Conservation (phyloP, 768 basidiomycete species). For the Podaxis sp. region DNA sequence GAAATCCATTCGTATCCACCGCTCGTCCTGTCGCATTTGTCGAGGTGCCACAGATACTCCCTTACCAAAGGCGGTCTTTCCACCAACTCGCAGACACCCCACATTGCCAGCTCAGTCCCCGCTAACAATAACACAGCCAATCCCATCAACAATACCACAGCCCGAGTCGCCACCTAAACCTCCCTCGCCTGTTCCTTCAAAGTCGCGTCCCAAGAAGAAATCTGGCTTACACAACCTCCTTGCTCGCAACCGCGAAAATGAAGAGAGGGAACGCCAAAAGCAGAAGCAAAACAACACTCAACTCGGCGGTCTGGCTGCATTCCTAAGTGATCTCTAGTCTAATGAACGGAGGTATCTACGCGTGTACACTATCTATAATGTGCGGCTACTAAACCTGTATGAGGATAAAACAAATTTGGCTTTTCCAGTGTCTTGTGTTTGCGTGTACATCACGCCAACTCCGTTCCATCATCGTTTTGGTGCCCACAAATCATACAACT, state of each 20-base stretch:
- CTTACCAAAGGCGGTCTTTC: background rate
- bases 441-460: background rate
- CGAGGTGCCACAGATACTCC: background rate
- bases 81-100: conserved; percentile 6
- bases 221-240: conserved; percentile 60
- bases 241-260: conserved; percentile 50
- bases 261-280: conserved; percentile 31
- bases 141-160: background rate
- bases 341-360: conserved; percentile 8
- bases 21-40: conserved; percentile 15
- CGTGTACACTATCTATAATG: conserved; percentile 1
- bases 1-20: conserved; percentile 11
- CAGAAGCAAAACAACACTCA: conserved; percentile 21
- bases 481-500: conserved; percentile 76
- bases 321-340: conserved; percentile 37
- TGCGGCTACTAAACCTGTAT: background rate
- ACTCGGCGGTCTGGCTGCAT: conserved; percentile 45
- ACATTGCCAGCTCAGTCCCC: conserved; percentile 1
- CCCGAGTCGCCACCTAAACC: conserved; percentile 4
- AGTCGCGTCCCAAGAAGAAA: conserved; percentile 48
- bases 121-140: conserved; percentile 9
- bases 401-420: background rate
- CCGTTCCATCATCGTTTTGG: conserved; percentile 34
- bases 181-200: conserved; percentile 15
- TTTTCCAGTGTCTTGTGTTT: background rate